phyloP scores from a whole-genome alignment of 177 flowering plant genomes.

The Vitis hybrid region DNA sequence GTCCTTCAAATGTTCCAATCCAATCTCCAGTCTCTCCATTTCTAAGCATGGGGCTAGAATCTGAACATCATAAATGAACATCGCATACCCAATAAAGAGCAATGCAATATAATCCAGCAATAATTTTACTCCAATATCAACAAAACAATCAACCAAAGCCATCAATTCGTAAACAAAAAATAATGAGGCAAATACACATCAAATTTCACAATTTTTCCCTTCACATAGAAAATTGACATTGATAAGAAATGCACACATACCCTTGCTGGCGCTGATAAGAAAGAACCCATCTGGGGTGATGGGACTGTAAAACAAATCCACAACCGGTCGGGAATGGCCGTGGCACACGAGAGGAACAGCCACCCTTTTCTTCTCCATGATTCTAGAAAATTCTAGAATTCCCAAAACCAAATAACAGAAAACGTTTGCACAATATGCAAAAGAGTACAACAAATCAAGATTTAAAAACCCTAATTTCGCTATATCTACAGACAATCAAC shows the following conservation, averaged over 20 bases:
- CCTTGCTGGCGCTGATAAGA: constrained; percentile 96
- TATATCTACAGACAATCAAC: too few relatives aligned
- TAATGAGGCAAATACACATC: not conserved
- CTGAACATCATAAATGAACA: constrained; percentile 31
- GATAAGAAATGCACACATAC: constrained; percentile 28
- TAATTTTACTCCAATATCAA: not conserved
- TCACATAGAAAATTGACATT: not conserved
- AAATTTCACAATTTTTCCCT: not conserved
- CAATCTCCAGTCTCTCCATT: constrained; percentile 99
- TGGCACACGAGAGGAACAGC: constrained; percentile 93
- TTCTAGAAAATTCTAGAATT: too few relatives aligned
- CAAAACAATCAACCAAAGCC: not conserved
- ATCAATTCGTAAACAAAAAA: not conserved
- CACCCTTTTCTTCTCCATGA: constrained; percentile 84
- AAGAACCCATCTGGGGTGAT: constrained; percentile 92
- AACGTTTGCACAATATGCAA: too few relatives aligned
- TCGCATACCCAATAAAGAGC: not conserved
- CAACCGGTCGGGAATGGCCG: constrained; percentile 96
- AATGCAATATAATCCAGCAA: not conserved
- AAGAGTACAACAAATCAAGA: too few relatives aligned
- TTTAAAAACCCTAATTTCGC: too few relatives aligned
- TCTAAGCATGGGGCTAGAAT: constrained; percentile 96
- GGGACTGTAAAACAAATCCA: constrained; percentile 93
- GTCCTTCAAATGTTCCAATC: constrained; percentile 99
- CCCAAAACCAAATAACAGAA: too few relatives aligned